Evolutionary conservation across 768 basidiomycete species (phyloP).

Genomic region (Psilocybe tampanensis): DNA sequence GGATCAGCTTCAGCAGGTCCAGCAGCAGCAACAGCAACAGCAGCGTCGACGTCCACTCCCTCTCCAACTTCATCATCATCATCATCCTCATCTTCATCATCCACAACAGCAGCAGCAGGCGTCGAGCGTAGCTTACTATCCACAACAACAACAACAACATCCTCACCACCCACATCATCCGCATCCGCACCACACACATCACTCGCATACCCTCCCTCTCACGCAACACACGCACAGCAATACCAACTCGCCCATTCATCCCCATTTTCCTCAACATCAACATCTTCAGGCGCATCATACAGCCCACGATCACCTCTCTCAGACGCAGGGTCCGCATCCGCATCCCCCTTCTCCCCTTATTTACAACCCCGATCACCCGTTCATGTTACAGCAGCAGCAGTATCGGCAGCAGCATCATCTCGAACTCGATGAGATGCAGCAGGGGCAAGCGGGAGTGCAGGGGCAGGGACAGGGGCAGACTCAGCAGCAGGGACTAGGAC

Average conservation of each 20-base stretch:
- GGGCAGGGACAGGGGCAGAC: too few relatives aligned
- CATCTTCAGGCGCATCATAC: slow-evolving; percentile 23
- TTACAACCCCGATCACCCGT: neutral
- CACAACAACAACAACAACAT: too few relatives aligned
- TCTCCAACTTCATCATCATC: slow-evolving; percentile 5
- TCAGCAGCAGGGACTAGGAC: neutral
- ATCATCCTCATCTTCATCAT: slow-evolving; percentile 11
- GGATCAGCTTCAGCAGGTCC: slow-evolving; percentile 2
- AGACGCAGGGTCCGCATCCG: slow-evolving; percentile 15
- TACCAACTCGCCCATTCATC: slow-evolving; percentile 29
- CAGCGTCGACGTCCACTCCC: neutral
- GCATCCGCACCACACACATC: too few relatives aligned
- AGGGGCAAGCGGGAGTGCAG: too few relatives aligned
- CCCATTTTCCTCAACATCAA: slow-evolving; percentile 26
- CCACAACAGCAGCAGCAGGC: too few relatives aligned
- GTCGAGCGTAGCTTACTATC: too few relatives aligned
- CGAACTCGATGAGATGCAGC: slow-evolving; percentile 10
- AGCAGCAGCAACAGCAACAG: slow-evolving; percentile 19
- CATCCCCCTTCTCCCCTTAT: slow-evolving; percentile 7
- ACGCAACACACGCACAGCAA: slow-evolving; percentile 11
- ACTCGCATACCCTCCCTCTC: too few relatives aligned
- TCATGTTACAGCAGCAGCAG: slow-evolving; percentile 10
- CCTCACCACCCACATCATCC: too few relatives aligned
- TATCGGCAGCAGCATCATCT: slow-evolving; percentile 9
- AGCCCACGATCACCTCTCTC: slow-evolving; percentile 20